A percentile compares a stretch with the other conserved stretches of the same genome.
These are phyloP conservation scores for Nyctanthes arbortristis DNA, from an alignment of 257 asterid species.

Conservation along the genomic window DNA sequence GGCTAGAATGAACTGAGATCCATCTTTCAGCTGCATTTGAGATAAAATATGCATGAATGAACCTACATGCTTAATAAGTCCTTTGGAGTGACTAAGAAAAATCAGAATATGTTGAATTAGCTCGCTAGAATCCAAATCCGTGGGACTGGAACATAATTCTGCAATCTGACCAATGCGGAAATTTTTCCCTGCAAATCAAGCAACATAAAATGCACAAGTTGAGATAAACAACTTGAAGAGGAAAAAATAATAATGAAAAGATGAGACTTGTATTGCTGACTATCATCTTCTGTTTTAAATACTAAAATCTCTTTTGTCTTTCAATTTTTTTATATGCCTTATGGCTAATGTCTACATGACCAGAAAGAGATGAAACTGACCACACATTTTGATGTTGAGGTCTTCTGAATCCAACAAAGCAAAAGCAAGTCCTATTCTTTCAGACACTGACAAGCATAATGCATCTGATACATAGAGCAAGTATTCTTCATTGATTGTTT, in stretches of 20 bases:
- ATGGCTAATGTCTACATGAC: slow-evolving; percentile 6
- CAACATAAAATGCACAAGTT: slow-evolving; percentile 12
- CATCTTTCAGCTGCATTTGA: slow-evolving; percentile 70
- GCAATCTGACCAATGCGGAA: slow-evolving; percentile 82
- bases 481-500: slow-evolving; percentile 60
- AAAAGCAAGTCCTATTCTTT: slow-evolving; percentile 83
- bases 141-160: slow-evolving; percentile 59
- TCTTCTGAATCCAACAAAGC: slow-evolving; percentile 80
- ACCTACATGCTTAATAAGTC: slow-evolving; percentile 79
- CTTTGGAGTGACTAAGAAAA: slow-evolving; percentile 82
- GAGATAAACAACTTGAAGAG: slow-evolving; percentile 7
- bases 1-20: slow-evolving; percentile 54
- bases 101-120: slow-evolving; percentile 67
- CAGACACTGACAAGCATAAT: slow-evolving; percentile 56
- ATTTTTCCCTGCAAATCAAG: slow-evolving; percentile 70
- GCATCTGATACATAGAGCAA: slow-evolving; percentile 68
- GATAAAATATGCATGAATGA: slow-evolving; percentile 86
- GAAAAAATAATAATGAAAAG: neutral
- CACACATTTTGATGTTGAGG: slow-evolving; percentile 66
- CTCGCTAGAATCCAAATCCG: slow-evolving; percentile 56
- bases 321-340: neutral
- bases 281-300: neutral
- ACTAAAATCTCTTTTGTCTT: slow-evolving; percentile 11
- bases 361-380: slow-evolving; percentile 46
- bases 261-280: slow-evolving; percentile 3